Evolutionary conservation across 495 filamentous ascomycete species (phyloP), one percentile per base, ranked within the genome.

Genomic region (Apiosordaria backusii): DNA sequence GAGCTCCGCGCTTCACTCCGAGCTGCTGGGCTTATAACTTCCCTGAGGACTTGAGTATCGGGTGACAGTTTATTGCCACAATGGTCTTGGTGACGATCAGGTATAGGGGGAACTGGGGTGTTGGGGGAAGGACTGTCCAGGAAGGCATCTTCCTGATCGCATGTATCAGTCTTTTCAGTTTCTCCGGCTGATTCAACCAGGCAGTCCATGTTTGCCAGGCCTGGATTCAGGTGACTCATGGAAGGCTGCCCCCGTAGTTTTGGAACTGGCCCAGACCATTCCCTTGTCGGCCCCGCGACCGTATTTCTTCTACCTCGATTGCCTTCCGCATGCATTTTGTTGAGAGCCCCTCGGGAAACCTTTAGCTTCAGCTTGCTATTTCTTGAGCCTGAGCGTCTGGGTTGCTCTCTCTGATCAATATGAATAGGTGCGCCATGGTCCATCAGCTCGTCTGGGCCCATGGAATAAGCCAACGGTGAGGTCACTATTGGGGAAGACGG

Each of bases 261-360:
- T 5, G 50, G 19, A 16, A 9, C 24, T 21, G 7, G 7, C 9
- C 35, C 65, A 9, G 27, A 16, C 21, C 55, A 62, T 19, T 24
- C 22, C 54, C 53, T 25, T 21, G 53, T 25, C 16, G 60, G 50
- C 40, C 23, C 19, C 19, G n/a, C 0, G 21, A 60, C 25, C 2
- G 50, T 60, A 6, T 50, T 58, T 27, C 55, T 62, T 21, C 53
- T 50, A 22, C 52, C n/a, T 18, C 26, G 35, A 27, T 40, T 60
- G 9, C 53, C 10, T 29, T 69, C 63, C 24, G 24, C 40, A 35
- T 63, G 59, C 21, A 57, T 59, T 40, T 60, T 70, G 24, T 45
- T 58, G 13, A 75, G 54, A 25, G 71, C 69, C n/a, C 69, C 73
- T 40, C 73, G 69, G n/a, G 71, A 73, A 10, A 71, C 71, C 40